Percentiles rank a stretch among this genome's conserved stretches.
These are phyloP conservation scores for Chimonanthus salicifolius DNA, from an alignment of 164 flowering plant genomes.

Conservation along the genomic window DNA sequence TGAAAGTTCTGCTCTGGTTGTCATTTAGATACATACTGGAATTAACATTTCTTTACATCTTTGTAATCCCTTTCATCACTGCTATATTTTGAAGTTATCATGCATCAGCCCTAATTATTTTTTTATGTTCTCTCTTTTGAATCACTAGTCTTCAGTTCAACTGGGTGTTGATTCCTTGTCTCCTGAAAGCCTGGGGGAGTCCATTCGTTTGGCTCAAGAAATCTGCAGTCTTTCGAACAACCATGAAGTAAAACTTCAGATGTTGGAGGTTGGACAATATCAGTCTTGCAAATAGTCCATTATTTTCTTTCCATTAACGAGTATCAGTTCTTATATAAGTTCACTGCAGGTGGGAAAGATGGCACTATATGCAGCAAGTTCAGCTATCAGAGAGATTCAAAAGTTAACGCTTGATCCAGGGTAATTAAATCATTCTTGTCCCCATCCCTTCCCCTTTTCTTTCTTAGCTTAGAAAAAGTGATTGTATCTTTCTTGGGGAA, in stretches of 20 bases:
- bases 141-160: constrained; percentile 78
- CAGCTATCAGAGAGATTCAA: constrained; percentile 86
- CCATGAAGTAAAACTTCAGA: constrained; percentile 75
- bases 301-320: background rate
- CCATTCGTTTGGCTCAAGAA: constrained; percentile 66
- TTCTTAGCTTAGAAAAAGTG: background rate
- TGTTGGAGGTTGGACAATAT: constrained; percentile 58
- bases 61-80: background rate
- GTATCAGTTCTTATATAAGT: background rate
- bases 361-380: constrained; percentile 90
- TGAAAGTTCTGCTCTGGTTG: too few species aligned
- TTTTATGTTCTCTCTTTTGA: constrained; percentile 1
- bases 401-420: constrained; percentile 88
- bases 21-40: too few species aligned
- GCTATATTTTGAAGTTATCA: background rate
- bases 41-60: too few species aligned
- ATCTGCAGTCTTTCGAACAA: constrained; percentile 81
- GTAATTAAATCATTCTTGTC: constrained; percentile 32
- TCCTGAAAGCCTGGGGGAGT: constrained; percentile 80
- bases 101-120: background rate
- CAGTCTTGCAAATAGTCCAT: too few species aligned
- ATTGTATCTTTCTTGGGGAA: too few species aligned
- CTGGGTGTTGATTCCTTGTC: constrained; percentile 81
- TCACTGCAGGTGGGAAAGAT: constrained; percentile 81
- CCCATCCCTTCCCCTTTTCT: background rate